These are phyloP conservation scores for Fusarium beomiforme DNA, from an alignment of 2,329 filamentous ascomycete species.

Conservation along the genomic window DNA sequence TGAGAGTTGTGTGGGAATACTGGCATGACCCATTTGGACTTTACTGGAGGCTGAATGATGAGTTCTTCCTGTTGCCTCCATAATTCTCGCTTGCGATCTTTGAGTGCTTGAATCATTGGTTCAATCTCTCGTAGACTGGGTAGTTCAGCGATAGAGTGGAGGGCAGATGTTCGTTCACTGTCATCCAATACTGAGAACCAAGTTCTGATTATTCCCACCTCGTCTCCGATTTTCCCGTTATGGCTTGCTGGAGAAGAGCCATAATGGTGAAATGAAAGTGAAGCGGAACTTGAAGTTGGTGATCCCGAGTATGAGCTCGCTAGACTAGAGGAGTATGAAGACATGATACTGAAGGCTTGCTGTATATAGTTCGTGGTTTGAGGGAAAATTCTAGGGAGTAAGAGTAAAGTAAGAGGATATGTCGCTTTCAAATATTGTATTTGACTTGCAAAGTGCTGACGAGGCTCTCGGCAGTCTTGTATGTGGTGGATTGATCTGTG, in stretches of 20 bases:
- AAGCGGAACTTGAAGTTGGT: slow-evolving; percentile 37
- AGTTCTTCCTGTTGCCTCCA: slow-evolving; percentile 41
- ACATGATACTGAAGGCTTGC: slow-evolving; percentile 24
- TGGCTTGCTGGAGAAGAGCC: slow-evolving; percentile 6
- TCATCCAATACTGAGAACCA: slow-evolving; percentile 42
- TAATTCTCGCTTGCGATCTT: slow-evolving; percentile 39
- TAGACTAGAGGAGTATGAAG: slow-evolving; percentile 34
- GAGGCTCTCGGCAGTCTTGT: slow-evolving; percentile 7
- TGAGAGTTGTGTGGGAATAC: slow-evolving; percentile 35
- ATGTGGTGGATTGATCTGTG: slow-evolving; percentile 37
- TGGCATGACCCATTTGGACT: slow-evolving; percentile 41
- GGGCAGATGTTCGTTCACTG: slow-evolving; percentile 32
- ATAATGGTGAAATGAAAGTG: slow-evolving; percentile 21
- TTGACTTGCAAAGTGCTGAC: not conserved
- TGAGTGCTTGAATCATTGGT: slow-evolving; percentile 40
- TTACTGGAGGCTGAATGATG: slow-evolving; percentile 35
- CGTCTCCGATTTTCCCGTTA: slow-evolving; percentile 28
- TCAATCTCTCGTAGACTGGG: slow-evolving; percentile 41
- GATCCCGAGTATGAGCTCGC: slow-evolving; percentile 33
- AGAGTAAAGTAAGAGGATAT: not conserved
- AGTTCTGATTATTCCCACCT: slow-evolving; percentile 39
- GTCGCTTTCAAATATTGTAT: not conserved
- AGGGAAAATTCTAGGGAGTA: not conserved
- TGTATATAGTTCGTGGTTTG: not conserved
- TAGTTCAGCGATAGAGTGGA: slow-evolving; percentile 39